A percentile compares a stretch with the other conserved stretches of the same genome.
Evolutionary conservation across 2,329 filamentous ascomycete genomes (phyloP).

Genomic region (Botrytis porri): DNA sequence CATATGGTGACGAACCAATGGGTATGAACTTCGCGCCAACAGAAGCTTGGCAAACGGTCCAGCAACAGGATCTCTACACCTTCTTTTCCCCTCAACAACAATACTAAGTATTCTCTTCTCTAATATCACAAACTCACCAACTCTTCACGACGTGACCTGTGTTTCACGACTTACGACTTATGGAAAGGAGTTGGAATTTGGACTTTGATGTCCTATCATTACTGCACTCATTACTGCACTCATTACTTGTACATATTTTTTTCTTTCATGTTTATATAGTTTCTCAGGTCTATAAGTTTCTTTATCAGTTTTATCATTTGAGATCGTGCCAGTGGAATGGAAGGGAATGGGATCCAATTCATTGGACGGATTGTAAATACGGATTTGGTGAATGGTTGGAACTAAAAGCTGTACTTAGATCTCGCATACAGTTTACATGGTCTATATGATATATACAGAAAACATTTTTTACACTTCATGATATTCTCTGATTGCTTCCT

Average conservation of each 20-base stretch:
- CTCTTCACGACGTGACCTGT: background rate
- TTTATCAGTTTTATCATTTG: background rate
- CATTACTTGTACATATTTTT: background rate
- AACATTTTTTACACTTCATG: background rate
- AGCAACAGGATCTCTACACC: background rate
- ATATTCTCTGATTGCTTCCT: background rate
- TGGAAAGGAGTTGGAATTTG: background rate
- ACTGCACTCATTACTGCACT: background rate
- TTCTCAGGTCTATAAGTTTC: background rate
- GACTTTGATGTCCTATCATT: background rate
- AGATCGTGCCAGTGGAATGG: background rate
- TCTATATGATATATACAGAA: constrained; percentile 2
- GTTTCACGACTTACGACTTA: background rate
- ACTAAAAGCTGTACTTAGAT: constrained; percentile 7
- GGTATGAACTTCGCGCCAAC: background rate
- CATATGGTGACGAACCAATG: background rate
- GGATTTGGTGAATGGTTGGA: constrained; percentile 1
- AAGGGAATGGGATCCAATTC: background rate
- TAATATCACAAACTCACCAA: background rate
- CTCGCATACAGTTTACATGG: background rate
- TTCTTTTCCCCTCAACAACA: background rate
- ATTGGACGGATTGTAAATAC: background rate
- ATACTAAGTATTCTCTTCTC: background rate
- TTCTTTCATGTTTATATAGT: background rate
- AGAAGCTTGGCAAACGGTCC: background rate